Evolutionary conservation across 768 basidiomycete genomes (phyloP), one percentile per base, ranked within the genome.

Genomic region (Tephrocybe sp.): DNA sequence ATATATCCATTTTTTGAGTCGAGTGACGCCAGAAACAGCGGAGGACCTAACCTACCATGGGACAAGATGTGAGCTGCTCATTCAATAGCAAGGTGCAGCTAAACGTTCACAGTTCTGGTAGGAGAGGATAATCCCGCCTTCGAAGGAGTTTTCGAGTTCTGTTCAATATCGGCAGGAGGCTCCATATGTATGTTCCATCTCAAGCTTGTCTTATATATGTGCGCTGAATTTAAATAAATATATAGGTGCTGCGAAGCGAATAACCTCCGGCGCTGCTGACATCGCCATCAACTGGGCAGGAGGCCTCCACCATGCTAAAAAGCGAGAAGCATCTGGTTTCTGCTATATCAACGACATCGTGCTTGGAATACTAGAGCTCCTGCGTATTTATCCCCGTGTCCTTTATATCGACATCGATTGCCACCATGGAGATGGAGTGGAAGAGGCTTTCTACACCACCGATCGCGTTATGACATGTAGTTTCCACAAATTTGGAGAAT

Each of bases 271-370:
- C 5, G 77, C 87, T 1, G 78, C 93, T 60, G 96, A 98, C 70
- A 98, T 98, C 45, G 85, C 87, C 2, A 91, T 98, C 57, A 97
- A 98, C 71, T 98, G 95, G 97, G 92, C 97, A 0, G 97, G 97
- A 6, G 97, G 97, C 1, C 78, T 99, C 4, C 97, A 99, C 70
- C 97, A 99, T 67, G 97, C 97, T n/a, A 99, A 99, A 74, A 98
- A 98, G 66, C 83, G 90, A 53, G 97, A 98, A 72, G 97, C 96
- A 0, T 91, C 89, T 6, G 97, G 97, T 7, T 99, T 99, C 70
- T 99, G 97, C 76, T 99, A 98, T 74, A 87, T 98, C 71, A 99
- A 99, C 68, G 91, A 95, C 68, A 99, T 98, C 63, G 94, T 97
- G 0, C 84, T 98, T 12, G 88, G 85, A 35, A 96, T 97, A 40